Conservation (phyloP, 352 stramenopile species). For the Pythium aristosporum region DNA sequence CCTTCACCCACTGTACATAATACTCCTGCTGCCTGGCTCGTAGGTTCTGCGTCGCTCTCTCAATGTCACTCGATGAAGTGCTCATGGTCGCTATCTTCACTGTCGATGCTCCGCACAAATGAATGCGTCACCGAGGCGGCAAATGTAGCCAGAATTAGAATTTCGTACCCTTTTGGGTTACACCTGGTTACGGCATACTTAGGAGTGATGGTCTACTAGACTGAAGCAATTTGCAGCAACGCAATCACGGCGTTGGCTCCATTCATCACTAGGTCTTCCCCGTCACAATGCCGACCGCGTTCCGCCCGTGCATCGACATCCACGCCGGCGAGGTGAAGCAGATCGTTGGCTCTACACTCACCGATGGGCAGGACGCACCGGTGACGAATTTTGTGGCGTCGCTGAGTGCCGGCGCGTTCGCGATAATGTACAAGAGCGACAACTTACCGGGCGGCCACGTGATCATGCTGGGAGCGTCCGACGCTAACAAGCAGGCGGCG, state of each 20-base stretch:
- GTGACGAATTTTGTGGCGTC: constrained; percentile 93
- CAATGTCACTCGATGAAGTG: constrained; percentile 11
- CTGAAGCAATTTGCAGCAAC: constrained; percentile 6
- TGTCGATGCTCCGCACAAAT: neutral
- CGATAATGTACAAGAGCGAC: constrained; percentile 91
- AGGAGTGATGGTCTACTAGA: constrained; percentile 25
- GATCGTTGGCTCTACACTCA: constrained; percentile 97
- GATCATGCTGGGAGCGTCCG: constrained; percentile 95
- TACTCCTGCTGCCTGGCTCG: constrained; percentile 36
- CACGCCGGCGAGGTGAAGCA: constrained; percentile 98
- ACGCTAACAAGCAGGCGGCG: constrained; percentile 90
- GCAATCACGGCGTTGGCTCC: constrained; percentile 18
- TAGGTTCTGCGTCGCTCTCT: constrained; percentile 25
- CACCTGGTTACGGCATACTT: neutral
- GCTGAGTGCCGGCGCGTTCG: constrained; percentile 72
- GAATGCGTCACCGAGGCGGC: neutral
- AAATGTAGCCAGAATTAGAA: constrained; percentile 22
- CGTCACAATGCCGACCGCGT: constrained; percentile 80
- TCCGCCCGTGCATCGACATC: constrained; percentile 98
- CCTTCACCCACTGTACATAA: constrained; percentile 56
- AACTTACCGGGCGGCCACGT: constrained; percentile 94
- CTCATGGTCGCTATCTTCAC: constrained; percentile 1
- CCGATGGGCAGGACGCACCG: constrained; percentile 69
- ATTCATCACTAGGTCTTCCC: constrained; percentile 2
- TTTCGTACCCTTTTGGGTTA: neutral